Conservation (phyloP, 2,329 filamentous ascomycete species). For the Plenodomus tracheiphilus region DNA sequence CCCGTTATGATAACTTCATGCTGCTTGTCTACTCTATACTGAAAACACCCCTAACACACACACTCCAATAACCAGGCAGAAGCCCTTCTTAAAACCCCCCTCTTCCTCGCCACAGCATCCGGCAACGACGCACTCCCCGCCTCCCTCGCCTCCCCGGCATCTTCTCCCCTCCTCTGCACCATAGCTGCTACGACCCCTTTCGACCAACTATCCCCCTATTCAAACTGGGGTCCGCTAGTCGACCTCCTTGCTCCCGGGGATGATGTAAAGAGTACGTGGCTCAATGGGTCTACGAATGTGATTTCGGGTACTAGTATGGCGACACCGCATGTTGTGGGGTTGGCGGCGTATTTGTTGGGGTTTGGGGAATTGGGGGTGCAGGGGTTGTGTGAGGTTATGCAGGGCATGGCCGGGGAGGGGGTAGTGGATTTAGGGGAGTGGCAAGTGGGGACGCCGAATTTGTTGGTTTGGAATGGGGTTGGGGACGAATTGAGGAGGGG, state of each 20-base stretch:
- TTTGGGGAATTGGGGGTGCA: slow-evolving; percentile 38
- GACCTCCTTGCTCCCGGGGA: slow-evolving; percentile 46
- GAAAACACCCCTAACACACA: no score
- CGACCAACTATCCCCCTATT: slow-evolving; percentile 38
- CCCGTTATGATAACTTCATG: no score
- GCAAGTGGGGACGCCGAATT: slow-evolving; percentile 50
- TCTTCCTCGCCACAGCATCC: slow-evolving; percentile 44
- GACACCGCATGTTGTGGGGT: slow-evolving; percentile 68
- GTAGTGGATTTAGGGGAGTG: slow-evolving; percentile 40
- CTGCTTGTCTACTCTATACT: no score
- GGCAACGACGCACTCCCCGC: slow-evolving; percentile 40
- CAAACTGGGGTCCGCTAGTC: slow-evolving; percentile 41
- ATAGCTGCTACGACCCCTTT: slow-evolving; percentile 41
- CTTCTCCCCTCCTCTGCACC: slow-evolving; percentile 42
- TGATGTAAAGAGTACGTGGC: slow-evolving; percentile 50
- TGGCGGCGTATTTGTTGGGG: slow-evolving; percentile 68
- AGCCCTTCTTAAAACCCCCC: no score
- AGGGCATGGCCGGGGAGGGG: slow-evolving; percentile 44
- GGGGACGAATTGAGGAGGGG: neutral
- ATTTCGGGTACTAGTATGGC: slow-evolving; percentile 68
- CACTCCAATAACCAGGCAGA: no score
- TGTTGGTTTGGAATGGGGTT: slow-evolving; percentile 56
- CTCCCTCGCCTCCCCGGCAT: slow-evolving; percentile 36
- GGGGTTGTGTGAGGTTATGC: slow-evolving; percentile 53
- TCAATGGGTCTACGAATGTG: slow-evolving; percentile 44